Evolutionary conservation across 2,329 filamentous ascomycete genomes (phyloP).

Genomic region (Fusarium sp.): DNA sequence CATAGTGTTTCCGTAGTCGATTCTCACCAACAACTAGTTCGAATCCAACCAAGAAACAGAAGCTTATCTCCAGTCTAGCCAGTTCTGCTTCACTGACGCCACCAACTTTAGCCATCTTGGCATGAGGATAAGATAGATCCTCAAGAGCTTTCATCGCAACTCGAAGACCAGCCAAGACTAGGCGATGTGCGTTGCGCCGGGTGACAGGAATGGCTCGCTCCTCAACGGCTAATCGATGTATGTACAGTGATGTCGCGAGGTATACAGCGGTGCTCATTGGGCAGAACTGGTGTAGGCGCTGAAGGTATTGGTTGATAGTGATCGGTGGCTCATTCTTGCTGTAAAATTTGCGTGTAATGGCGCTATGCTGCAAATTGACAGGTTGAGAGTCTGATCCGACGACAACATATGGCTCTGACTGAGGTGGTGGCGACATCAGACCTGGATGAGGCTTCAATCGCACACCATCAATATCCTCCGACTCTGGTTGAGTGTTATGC

Average conservation of each 20-base stretch:
- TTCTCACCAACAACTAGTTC: constrained; percentile 70
- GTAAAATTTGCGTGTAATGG: constrained; percentile 93
- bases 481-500: not conserved
- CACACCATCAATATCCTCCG: constrained; percentile 65
- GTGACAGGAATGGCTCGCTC: constrained; percentile 85
- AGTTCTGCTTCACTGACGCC: constrained; percentile 87
- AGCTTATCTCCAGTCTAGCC: constrained; percentile 86
- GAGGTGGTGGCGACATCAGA: constrained; percentile 40
- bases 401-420: constrained; percentile 65
- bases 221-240: constrained; percentile 81
- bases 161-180: constrained; percentile 84
- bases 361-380: constrained; percentile 80
- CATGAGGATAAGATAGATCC: constrained; percentile 87
- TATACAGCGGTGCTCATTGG: constrained; percentile 95
- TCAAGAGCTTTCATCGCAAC: constrained; percentile 97
- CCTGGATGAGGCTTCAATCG: constrained; percentile 56
- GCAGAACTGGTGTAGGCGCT: constrained; percentile 88
- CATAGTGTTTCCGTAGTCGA: constrained; percentile 49
- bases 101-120: constrained; percentile 85
- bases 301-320: constrained; percentile 83
- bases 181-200: constrained; percentile 83
- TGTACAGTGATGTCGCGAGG: constrained; percentile 88
- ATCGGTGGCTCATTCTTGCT: constrained; percentile 89
- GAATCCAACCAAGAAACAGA: constrained; percentile 88
- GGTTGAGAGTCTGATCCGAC: constrained; percentile 78